Percentiles rank a stretch among this genome's conserved stretches.
phyloP scores from a whole-genome alignment of 768 basidiomycete species.

The Naematelia encephala region DNA sequence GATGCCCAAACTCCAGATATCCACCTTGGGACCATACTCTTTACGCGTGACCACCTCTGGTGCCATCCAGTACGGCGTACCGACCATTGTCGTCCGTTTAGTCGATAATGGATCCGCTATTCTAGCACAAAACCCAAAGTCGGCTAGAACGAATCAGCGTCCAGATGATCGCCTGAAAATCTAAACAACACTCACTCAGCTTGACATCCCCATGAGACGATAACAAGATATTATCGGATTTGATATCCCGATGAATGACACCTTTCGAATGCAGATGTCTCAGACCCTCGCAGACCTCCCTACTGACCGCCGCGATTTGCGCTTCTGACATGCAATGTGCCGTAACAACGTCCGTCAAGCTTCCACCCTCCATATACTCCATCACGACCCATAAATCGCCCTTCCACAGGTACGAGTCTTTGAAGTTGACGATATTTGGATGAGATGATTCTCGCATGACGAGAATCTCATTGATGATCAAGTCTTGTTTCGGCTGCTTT shows the following conservation, averaged over 20 bases:
- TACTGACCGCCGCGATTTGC: conserved; percentile 92
- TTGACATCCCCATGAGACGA: conserved; percentile 95
- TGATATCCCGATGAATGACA: conserved; percentile 98
- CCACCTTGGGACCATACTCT: conserved; percentile 94
- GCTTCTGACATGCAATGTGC: conserved; percentile 97
- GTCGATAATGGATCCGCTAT: conserved; percentile 50
- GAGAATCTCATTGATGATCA: conserved; percentile 99
- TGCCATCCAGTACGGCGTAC: conserved; percentile 98
- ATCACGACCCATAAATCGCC: conserved; percentile 98
- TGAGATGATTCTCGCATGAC: conserved; percentile 96
- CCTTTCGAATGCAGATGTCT: conserved; percentile 93
- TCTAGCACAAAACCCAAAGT: conserved; percentile 52
- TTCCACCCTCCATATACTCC: conserved; percentile 98
- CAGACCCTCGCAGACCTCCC: conserved; percentile 88
- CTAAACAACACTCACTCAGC: conserved; percentile 71
- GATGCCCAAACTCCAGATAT: conserved; percentile 95
- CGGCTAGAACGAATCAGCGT: conserved; percentile 42
- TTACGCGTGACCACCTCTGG: conserved; percentile 97
- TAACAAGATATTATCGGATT: conserved; percentile 93
- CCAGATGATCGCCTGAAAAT: too few species aligned
- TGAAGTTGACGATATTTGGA: conserved; percentile 99
- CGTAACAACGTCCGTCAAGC: conserved; percentile 90
- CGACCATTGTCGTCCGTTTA: conserved; percentile 97
- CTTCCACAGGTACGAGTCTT: conserved; percentile 95
- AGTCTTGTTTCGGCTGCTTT: conserved; percentile 98